Conservation (phyloP, 495 filamentous ascomycete genomes). For the Penicillium robsamsonii region DNA sequence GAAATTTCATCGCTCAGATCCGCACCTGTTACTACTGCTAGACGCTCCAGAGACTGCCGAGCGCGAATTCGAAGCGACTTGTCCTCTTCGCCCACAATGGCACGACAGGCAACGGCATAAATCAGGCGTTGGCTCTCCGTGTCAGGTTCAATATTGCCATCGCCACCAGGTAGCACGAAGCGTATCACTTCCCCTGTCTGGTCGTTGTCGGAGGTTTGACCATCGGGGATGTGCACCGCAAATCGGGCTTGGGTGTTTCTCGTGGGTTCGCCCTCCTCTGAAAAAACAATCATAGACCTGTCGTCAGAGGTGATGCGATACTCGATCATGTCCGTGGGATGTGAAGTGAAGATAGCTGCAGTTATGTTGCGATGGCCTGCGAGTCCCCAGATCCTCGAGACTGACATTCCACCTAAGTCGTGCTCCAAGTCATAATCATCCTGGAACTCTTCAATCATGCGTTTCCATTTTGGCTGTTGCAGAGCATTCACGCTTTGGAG, state of each 20-base stretch:
- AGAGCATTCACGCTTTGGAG: neutral
- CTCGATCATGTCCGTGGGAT: conserved; percentile 54
- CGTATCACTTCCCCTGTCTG: conserved; percentile 27
- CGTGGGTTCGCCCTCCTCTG: conserved; percentile 8
- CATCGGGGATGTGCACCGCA: conserved; percentile 2
- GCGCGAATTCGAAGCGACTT: conserved; percentile 27
- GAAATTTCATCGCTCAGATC: conserved; percentile 37
- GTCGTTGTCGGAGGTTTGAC: conserved; percentile 7
- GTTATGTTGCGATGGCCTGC: conserved; percentile 39
- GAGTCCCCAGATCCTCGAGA: conserved; percentile 51
- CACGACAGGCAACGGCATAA: conserved; percentile 41
- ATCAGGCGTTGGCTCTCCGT: conserved; percentile 30
- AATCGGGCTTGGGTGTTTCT: conserved; percentile 15
- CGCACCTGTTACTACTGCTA: conserved; percentile 26
- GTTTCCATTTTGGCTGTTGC: conserved; percentile 31
- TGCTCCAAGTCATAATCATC: conserved; percentile 46
- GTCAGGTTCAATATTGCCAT: conserved; percentile 11
- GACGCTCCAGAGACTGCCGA: conserved; percentile 28
- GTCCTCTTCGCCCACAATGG: conserved; percentile 32
- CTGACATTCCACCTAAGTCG: conserved; percentile 43
- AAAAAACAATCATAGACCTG: conserved; percentile 37
- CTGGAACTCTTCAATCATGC: conserved; percentile 30
- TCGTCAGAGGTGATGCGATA: conserved; percentile 46
- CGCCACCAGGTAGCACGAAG: conserved; percentile 30
- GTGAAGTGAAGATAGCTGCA: conserved; percentile 43